Conservation (phyloP, 495 filamentous ascomycete species). For the Talaromyces trachyspermus region DNA sequence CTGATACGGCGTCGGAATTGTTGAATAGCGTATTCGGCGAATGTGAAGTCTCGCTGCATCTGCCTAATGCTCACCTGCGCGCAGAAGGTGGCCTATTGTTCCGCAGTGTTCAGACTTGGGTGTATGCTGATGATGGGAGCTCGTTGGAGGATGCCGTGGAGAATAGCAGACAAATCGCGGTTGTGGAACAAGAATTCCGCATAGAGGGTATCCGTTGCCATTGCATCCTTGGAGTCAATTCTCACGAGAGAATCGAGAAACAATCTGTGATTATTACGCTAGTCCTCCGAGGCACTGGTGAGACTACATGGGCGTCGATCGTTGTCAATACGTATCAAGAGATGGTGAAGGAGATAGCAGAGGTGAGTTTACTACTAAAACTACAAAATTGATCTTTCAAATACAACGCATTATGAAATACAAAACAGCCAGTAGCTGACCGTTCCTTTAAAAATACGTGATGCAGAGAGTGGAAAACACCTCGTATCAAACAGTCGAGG, state of each 20-base stretch:
- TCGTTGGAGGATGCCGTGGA: slow-evolving; percentile 11
- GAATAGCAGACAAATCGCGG: slow-evolving; percentile 21
- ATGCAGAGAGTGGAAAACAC: slow-evolving; percentile 46
- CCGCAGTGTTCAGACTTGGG: slow-evolving; percentile 34
- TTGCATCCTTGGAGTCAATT: slow-evolving; percentile 50
- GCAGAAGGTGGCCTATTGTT: slow-evolving; percentile 35
- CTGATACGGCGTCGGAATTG: slow-evolving; percentile 8
- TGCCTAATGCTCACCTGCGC: slow-evolving; percentile 37
- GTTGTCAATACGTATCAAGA: slow-evolving; percentile 37
- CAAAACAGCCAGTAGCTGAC: background rate
- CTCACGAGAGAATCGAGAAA: slow-evolving; percentile 51
- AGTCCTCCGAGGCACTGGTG: slow-evolving; percentile 35
- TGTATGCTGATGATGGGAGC: slow-evolving; percentile 19
- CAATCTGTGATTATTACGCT: slow-evolving; percentile 47
- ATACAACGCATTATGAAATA: no score
- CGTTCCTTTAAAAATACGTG: no score
- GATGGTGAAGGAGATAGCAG: slow-evolving; percentile 37
- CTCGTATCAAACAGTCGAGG: slow-evolving; percentile 49
- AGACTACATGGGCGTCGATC: slow-evolving; percentile 33
- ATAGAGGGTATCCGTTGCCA: slow-evolving; percentile 39
- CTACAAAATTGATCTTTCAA: no score
- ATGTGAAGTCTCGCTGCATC: slow-evolving; percentile 33
- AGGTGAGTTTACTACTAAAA: slow-evolving; percentile 33
- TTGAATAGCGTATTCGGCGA: slow-evolving; percentile 29
- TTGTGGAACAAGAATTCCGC: slow-evolving; percentile 37